Base-by-base conservation (phyloP, 345 rosid species). In the Rhizophora apiculata region DNA sequence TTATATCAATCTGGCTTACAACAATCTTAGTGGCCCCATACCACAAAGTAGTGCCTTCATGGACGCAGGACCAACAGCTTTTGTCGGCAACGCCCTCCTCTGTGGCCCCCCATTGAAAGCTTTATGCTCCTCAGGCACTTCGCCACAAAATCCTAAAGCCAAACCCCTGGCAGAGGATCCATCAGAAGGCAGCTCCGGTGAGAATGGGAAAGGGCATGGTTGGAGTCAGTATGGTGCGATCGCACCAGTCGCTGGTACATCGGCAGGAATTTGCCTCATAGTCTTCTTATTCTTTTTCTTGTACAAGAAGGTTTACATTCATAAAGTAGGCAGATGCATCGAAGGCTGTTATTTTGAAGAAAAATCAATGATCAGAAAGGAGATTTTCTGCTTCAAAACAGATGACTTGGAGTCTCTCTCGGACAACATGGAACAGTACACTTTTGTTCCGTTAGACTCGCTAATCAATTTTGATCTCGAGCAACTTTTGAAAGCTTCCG, bases 341-440 rank as follows among this genome's bases (percentile, higher is more conserved):
- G 62, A 69, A 26, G 56, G 66, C 61, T 1, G 64, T 21, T 64
- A 37, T 36, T 19, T 5, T 6, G 69, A 67, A 32, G 64, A 71
- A 51, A 76, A 67, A 60, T 39, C 80, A 4, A 1, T 10, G 6
- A 34, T 71, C 15, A 55, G 72, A 63, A 71, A 68, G 68, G 80
- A 76, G 6, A 76, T 66, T 64, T 67, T 76, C 65, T 76, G 80
- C 63, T 76, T 76, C 76, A 76, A 72, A 27, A 76, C 76, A 56
- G 80, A 57, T 58, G 80, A 76, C 54, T 57, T 71, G 69, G 80
- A 76, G 48, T 63, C 76, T 26, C 56, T 76, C 13, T 66, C 76
- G 1, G 80, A 62, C 53, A 76, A 63, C 8, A 62, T 71, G 61
- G 80, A 76, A 15, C 80, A 76, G 66, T 76, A 67, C 62, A 63